Conservation (phyloP, 2,329 filamentous ascomycete species). For the Scolecobasidium constrictum region DNA sequence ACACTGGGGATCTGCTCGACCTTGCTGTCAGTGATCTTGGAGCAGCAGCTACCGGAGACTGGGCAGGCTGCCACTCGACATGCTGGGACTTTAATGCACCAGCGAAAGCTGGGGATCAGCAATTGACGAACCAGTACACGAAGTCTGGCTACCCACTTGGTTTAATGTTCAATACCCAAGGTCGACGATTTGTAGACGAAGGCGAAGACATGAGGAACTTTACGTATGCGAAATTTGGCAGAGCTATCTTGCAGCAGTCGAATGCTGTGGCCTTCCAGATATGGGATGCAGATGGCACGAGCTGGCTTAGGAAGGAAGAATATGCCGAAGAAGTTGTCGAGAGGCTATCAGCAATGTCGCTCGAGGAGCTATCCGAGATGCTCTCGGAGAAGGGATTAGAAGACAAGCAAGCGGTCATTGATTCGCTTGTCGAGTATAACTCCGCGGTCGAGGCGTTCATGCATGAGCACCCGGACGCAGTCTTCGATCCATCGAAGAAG, state of each 20-base stretch:
- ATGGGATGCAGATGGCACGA: conserved; percentile 44
- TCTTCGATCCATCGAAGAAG: conserved; percentile 49
- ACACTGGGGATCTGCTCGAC: conserved; percentile 47
- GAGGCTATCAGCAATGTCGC: conserved; percentile 37
- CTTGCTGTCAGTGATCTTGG: conserved; percentile 40
- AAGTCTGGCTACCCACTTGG: conserved; percentile 60
- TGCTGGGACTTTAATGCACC: conserved; percentile 55
- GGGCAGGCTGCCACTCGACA: conserved; percentile 54
- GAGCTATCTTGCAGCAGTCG: conserved; percentile 49
- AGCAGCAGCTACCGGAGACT: conserved; percentile 46
- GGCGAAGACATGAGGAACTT: conserved; percentile 55
- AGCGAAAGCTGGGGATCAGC: conserved; percentile 42
- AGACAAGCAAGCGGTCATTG: conserved; percentile 35
- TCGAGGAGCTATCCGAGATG: conserved; percentile 46
- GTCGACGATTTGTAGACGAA: conserved; percentile 55
- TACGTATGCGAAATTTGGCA: conserved; percentile 56
- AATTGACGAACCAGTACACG: conserved; percentile 55
- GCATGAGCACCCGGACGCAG: conserved; percentile 31
- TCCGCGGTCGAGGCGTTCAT: conserved; percentile 39
- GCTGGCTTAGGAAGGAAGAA: conserved; percentile 50
- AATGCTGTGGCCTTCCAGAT: conserved; percentile 51
- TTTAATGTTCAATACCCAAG: conserved; percentile 50
- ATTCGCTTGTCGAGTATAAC: conserved; percentile 47
- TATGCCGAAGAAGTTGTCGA: conserved; percentile 48
- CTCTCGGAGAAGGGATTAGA: conserved; percentile 37